Base-by-base conservation (phyloP, 2,329 filamentous ascomycete species). In the Beauveria asiatica region DNA sequence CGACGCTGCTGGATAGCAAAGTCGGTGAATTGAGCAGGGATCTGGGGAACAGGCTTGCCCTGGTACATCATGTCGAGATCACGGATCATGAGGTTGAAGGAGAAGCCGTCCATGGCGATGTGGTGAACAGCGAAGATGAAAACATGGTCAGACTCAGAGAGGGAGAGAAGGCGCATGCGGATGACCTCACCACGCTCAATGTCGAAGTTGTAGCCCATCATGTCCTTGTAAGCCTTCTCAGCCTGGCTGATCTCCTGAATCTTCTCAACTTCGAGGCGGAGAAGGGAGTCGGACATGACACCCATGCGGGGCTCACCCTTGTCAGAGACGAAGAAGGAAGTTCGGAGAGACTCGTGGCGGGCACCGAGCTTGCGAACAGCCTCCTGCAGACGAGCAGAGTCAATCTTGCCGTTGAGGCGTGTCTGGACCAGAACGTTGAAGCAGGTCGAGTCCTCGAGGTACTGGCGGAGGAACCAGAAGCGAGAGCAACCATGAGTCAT, bases 41-140 rank as follows among this genome's bases (percentile, higher is more conserved):
- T 61, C 41, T 62, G 48, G 2, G 66, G 65, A 51, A 62, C 57
- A 9, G 30, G 64, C 33, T 63, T 60, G 25, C 58, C 62, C n/a
- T 69, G 68, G 66, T 82, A 82, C 0, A 67, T 70, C 54, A 68
- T 73, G 25, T 77, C 69, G 25, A 83, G 62, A 45, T 83, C 78
- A 1, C 64, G 49, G 21, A 80, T 63, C 37, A 83, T 67, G 5
- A 81, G 63, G 25, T 76, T 65, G 11, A 74, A 74, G 55, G 78
- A 78, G 41, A 76, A 64, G 1, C 76, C 78, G 62, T 83, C 81
- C 72, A 83, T 75, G 46, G 73, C 69, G 42, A 83, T 81, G 64
- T 82, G 80, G 62, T 83, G 80, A 46, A 72, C 74, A 5, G 69
- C 70, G 13, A 83, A 60, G 0, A 83, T 51, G 1, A 82, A 62